These are phyloP conservation scores for Chlamydomonas eustigma DNA, from an alignment of 139 green algal species.

Conservation along the genomic window DNA sequence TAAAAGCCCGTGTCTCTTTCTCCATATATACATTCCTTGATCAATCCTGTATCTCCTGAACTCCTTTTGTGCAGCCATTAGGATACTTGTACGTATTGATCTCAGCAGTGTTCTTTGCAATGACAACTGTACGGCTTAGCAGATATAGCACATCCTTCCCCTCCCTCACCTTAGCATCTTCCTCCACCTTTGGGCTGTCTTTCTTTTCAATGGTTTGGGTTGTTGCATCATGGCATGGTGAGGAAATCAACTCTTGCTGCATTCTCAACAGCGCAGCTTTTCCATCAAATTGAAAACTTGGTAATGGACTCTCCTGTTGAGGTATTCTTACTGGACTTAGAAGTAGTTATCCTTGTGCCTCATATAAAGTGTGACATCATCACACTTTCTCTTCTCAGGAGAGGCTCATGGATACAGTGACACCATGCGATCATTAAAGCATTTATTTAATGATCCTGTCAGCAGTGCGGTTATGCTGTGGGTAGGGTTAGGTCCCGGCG, in stretches of 20 bases:
- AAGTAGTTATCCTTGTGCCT: too few species aligned
- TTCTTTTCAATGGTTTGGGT: conserved; percentile 18
- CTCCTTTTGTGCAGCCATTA: conserved; percentile 3
- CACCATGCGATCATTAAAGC: background rate
- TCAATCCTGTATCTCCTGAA: too few species aligned
- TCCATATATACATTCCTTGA: too few species aligned
- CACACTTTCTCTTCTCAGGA: background rate
- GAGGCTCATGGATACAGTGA: background rate
- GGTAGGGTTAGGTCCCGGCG: conserved; percentile 22
- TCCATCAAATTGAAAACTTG: too few species aligned
- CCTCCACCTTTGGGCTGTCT: conserved; percentile 1
- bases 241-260: background rate
- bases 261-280: too few species aligned
- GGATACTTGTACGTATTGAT: conserved; percentile 14
- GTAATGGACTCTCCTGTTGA: too few species aligned
- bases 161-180: conserved; percentile 13
- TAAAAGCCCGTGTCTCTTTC: too few species aligned
- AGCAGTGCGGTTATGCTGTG: conserved; percentile 19
- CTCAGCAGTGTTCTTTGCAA: conserved; percentile 19
- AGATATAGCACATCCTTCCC: conserved; percentile 17
- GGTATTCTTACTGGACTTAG: too few species aligned
- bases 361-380: too few species aligned
- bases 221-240: background rate
- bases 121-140: conserved; percentile 23
- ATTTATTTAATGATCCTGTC: background rate